These are phyloP conservation scores for Penicillium arizonense DNA, from an alignment of 495 filamentous ascomycete genomes.

Conservation along the genomic window DNA sequence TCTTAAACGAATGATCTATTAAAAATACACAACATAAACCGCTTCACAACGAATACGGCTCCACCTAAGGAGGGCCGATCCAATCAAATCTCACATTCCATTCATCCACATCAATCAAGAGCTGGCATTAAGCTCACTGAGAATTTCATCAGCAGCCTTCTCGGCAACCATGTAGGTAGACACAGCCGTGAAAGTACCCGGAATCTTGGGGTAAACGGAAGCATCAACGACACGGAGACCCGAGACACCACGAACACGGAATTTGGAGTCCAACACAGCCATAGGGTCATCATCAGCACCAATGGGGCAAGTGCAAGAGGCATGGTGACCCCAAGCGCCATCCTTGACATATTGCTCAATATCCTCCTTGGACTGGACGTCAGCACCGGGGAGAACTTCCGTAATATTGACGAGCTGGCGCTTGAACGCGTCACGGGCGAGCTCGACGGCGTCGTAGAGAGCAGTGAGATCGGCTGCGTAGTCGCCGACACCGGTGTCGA, in stretches of 20 bases:
- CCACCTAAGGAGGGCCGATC: no score
- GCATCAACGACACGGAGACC: conserved; percentile 63
- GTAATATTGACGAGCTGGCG: conserved; percentile 27
- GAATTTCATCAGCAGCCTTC: conserved; percentile 54
- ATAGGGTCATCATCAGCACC: conserved; percentile 53
- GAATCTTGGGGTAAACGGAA: conserved; percentile 54
- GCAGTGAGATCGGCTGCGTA: conserved; percentile 44
- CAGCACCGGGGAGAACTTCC: conserved; percentile 47
- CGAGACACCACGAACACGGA: conserved; percentile 53
- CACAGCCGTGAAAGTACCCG: conserved; percentile 56
- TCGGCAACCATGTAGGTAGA: conserved; percentile 62
- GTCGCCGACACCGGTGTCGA: conserved; percentile 38
- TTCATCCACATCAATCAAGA: no score
- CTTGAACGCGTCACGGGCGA: conserved; percentile 40
- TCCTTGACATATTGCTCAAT: conserved; percentile 51
- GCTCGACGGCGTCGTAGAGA: conserved; percentile 43
- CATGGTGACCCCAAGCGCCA: conserved; percentile 59
- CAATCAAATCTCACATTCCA: no score
- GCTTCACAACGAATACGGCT: no score
- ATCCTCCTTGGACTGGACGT: conserved; percentile 35
- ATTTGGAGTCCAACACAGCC: conserved; percentile 58
- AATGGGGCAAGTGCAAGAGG: conserved; percentile 57
- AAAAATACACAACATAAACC: no score
- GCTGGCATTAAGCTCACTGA: not conserved
- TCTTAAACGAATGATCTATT: no score